Conservation (phyloP, 768 basidiomycete genomes). For the Psilocybe cyanescens region DNA sequence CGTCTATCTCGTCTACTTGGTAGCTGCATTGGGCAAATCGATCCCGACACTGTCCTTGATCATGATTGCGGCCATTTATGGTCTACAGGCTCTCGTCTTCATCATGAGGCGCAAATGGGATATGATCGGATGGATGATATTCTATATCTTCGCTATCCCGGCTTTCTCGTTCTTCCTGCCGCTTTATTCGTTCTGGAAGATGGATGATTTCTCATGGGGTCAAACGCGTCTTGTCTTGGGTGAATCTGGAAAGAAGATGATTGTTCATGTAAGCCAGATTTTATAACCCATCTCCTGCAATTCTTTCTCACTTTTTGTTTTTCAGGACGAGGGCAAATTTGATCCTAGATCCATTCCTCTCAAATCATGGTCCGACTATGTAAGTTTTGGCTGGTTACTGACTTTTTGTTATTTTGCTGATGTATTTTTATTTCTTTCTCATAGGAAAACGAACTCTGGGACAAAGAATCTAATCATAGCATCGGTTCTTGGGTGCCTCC, state of each 20-base stretch:
- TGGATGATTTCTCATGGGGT: constrained; percentile 99
- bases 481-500: constrained; percentile 93
- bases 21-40: constrained; percentile 63
- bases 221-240: constrained; percentile 90
- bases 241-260: constrained; percentile 93
- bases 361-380: constrained; percentile 97
- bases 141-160: constrained; percentile 95
- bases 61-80: constrained; percentile 95
- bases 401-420: neutral
- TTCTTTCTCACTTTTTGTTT: constrained; percentile 15
- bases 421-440: constrained; percentile 1
- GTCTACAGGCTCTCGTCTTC: constrained; percentile 91
- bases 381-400: constrained; percentile 37
- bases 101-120: constrained; percentile 95
- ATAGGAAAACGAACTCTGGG: constrained; percentile 96
- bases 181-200: constrained; percentile 94
- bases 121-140: constrained; percentile 97
- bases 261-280: constrained; percentile 77
- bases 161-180: constrained; percentile 93
- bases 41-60: constrained; percentile 85
- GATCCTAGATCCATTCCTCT: constrained; percentile 92
- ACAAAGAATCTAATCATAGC: constrained; percentile 95
- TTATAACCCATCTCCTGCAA: neutral
- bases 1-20: constrained; percentile 84
- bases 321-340: constrained; percentile 95